phyloP scores from a whole-genome alignment of 306 rosid genomes.

The Rubus parviflorus region DNA sequence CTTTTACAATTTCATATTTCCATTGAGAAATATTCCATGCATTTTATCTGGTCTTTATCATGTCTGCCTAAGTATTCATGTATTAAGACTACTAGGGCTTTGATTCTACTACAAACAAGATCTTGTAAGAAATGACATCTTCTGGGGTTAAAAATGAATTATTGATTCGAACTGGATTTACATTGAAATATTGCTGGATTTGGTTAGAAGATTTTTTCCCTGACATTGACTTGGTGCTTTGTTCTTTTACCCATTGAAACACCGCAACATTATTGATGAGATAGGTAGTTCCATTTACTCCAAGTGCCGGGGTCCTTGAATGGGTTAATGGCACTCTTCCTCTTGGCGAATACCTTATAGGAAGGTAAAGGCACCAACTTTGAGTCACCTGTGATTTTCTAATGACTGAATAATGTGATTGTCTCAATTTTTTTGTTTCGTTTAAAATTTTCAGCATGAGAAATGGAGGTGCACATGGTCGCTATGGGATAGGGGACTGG shows the following conservation, averaged over 20 bases:
- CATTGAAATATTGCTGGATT: not conserved
- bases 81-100: not conserved
- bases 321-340: constrained; percentile 97
- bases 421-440: not conserved
- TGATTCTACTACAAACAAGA: not conserved
- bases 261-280: constrained; percentile 14
- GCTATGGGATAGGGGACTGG: constrained; percentile 85
- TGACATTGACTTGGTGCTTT: not conserved
- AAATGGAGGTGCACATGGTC: constrained; percentile 92
- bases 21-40: not conserved
- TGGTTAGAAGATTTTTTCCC: not conserved
- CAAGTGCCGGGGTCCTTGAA: constrained; percentile 99
- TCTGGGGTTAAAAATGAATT: not conserved
- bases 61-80: not conserved
- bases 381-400: constrained; percentile 1
- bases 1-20: not conserved
- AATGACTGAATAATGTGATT: constrained; percentile 20
- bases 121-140: not conserved
- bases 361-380: constrained; percentile 55
- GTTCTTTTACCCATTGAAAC: not conserved
- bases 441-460: constrained; percentile 51
- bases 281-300: constrained; percentile 96
- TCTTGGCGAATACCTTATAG: constrained; percentile 87
- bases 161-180: not conserved
- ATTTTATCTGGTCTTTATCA: not conserved